phyloP scores from a whole-genome alignment of 495 filamentous ascomycete species.

The Cenococcum geophilum region DNA sequence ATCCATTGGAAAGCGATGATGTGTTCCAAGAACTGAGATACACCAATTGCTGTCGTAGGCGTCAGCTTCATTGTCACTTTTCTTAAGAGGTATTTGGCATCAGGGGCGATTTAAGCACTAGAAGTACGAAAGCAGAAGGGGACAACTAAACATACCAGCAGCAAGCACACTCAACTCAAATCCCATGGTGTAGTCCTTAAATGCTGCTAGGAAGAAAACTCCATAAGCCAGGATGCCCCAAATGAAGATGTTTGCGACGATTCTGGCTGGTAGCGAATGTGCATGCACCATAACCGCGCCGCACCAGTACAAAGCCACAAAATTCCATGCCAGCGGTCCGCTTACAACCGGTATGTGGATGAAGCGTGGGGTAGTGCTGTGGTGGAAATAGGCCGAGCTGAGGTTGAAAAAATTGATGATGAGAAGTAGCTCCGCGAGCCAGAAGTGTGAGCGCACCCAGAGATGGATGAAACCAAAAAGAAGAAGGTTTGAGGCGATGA shows the following conservation, averaged over 20 bases:
- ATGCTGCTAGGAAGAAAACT: slow-evolving; percentile 58
- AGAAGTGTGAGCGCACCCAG: slow-evolving; percentile 70
- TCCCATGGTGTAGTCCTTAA: slow-evolving; percentile 78
- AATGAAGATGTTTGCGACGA: slow-evolving; percentile 78
- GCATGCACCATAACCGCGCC: slow-evolving; percentile 67
- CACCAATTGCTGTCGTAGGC: slow-evolving; percentile 53
- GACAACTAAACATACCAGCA: slow-evolving; percentile 47
- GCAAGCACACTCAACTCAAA: slow-evolving; percentile 67
- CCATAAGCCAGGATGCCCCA: slow-evolving; percentile 76
- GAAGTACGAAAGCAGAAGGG: neutral
- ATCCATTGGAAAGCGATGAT: slow-evolving; percentile 82
- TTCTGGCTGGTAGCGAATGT: slow-evolving; percentile 56
- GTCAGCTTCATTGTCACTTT: slow-evolving; percentile 2
- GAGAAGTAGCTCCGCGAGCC: slow-evolving; percentile 63
- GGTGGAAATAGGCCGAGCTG: slow-evolving; percentile 68
- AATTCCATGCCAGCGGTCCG: slow-evolving; percentile 75
- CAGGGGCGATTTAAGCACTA: neutral
- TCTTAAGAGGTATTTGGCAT: neutral
- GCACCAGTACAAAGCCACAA: slow-evolving; percentile 79
- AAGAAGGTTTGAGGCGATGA: slow-evolving; percentile 78
- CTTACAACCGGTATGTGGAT: slow-evolving; percentile 70
- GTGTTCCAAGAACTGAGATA: slow-evolving; percentile 65
- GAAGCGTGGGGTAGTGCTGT: slow-evolving; percentile 55
- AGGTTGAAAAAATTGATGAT: slow-evolving; percentile 78
- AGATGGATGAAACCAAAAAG: slow-evolving; percentile 73